Percentiles rank a stretch among this genome's conserved stretches.
Conservation (phyloP, 2,329 filamentous ascomycete genomes). For the Aspergillus novoparasiticus region DNA sequence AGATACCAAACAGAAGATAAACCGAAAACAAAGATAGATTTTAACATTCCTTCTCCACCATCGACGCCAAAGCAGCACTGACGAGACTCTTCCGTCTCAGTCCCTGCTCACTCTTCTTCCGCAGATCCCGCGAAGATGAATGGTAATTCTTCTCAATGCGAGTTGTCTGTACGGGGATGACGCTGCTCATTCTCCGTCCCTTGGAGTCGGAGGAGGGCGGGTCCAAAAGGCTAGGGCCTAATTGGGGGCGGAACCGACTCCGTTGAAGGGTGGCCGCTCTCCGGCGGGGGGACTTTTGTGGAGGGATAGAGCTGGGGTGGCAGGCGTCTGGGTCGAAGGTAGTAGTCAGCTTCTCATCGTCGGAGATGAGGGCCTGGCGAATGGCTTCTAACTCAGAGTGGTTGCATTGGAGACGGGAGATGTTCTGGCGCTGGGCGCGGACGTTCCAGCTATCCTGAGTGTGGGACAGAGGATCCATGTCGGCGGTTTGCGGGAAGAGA, state of each 20-base stretch:
- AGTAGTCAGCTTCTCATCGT: conserved; percentile 25
- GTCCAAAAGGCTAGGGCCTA: conserved; percentile 7
- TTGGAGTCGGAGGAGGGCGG: conserved; percentile 7
- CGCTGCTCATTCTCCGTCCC: conserved; percentile 33
- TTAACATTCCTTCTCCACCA: conserved; percentile 27
- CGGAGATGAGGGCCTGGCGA: conserved; percentile 35
- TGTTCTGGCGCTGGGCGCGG: conserved; percentile 42
- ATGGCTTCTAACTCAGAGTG: conserved; percentile 40
- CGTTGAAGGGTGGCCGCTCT: conserved; percentile 32
- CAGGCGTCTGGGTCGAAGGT: conserved; percentile 31
- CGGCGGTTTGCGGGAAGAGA: conserved; percentile 15
- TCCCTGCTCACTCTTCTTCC: conserved; percentile 40
- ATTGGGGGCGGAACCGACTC: conserved; percentile 31
- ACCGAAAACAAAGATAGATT: background rate
- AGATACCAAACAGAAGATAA: conserved; percentile 1
- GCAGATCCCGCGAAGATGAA: conserved; percentile 26
- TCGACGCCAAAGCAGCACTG: conserved; percentile 41
- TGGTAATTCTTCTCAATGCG: conserved; percentile 40
- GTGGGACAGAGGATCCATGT: background rate
- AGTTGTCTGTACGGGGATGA: conserved; percentile 25
- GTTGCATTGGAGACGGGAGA: conserved; percentile 44
- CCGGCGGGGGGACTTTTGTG: conserved; percentile 35
- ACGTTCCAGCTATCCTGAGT: conserved; percentile 26
- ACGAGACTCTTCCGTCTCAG: conserved; percentile 42
- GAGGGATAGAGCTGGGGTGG: conserved; percentile 42